Evolutionary conservation across 169 alveolate species (phyloP).

Genomic region (Cystoisospora suis): DNA sequence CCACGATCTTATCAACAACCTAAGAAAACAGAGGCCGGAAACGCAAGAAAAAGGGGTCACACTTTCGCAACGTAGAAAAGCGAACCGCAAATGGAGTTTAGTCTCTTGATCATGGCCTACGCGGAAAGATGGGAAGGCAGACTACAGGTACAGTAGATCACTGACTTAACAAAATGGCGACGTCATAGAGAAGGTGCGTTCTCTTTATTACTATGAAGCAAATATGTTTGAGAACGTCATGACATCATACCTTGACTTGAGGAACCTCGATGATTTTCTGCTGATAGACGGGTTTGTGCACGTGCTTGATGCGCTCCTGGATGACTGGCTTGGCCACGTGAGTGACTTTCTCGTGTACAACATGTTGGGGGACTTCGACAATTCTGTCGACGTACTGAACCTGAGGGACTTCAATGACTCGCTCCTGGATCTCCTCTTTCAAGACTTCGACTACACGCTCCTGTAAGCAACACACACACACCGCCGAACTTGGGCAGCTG

Average conservation of each 20-base stretch:
- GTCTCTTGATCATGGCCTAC: not conserved
- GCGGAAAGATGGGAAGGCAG: no score
- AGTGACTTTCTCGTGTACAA: slow-evolving; percentile 81
- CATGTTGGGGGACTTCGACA: slow-evolving; percentile 89
- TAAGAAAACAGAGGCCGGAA: not conserved
- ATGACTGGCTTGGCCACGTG: slow-evolving; percentile 88
- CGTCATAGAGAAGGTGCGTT: no score
- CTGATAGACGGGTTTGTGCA: slow-evolving; percentile 85
- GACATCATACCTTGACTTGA: slow-evolving; percentile 77
- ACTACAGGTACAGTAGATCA: no score
- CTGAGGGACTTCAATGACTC: slow-evolving; percentile 90
- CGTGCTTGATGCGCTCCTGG: slow-evolving; percentile 85
- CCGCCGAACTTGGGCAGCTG: no score
- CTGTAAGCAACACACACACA: no score
- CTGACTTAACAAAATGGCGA: no score
- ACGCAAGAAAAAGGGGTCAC: no score
- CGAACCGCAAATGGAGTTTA: no score
- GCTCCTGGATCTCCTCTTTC: slow-evolving; percentile 88
- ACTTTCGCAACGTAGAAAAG: no score
- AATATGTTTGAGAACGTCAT: no score
- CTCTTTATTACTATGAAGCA: no score
- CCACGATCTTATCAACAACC: slow-evolving; percentile 86
- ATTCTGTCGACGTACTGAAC: slow-evolving; percentile 87
- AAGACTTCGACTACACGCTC: slow-evolving; percentile 86
- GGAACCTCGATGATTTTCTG: slow-evolving; percentile 91